These are phyloP conservation scores for Trichaptum fuscoviolaceum DNA, from an alignment of 768 basidiomycete genomes.

Conservation along the genomic window DNA sequence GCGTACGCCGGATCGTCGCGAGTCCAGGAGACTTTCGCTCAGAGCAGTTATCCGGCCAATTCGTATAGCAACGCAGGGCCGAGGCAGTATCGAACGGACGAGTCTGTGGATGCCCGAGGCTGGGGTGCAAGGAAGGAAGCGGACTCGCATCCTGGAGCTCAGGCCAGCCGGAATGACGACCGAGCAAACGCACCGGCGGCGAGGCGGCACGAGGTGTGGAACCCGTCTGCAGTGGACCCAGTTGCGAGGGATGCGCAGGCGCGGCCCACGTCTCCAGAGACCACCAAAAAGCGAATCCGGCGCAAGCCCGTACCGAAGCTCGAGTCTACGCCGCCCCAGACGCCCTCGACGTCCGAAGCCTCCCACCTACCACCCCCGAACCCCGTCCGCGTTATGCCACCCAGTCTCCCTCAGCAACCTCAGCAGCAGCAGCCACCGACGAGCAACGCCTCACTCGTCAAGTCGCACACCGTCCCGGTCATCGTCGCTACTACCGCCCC, in stretches of 20 bases:
- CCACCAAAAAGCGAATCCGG: neutral
- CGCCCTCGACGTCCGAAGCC: neutral
- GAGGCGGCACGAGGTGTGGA: neutral
- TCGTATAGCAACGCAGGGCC: neutral
- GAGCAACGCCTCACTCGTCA: neutral
- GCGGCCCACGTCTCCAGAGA: neutral
- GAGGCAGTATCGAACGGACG: neutral
- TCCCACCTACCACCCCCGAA: neutral
- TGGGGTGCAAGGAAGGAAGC: neutral
- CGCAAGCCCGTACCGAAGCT: neutral
- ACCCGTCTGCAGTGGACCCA: neutral
- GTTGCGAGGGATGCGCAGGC: neutral
- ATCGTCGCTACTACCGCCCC: neutral
- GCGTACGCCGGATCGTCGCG: neutral
- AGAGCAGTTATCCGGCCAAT: neutral
- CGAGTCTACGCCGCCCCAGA: neutral
- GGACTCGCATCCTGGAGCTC: neutral
- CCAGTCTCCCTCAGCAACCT: neutral
- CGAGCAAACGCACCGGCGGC: neutral
- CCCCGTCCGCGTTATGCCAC: neutral
- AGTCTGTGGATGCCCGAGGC: neutral
- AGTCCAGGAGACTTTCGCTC: neutral
- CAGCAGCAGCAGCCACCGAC: neutral
- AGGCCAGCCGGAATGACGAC: neutral
- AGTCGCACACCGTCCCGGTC: neutral